These are phyloP conservation scores for Selaginella moellendorffii DNA, from an alignment of 75 land plant species.

Conservation along the genomic window DNA sequence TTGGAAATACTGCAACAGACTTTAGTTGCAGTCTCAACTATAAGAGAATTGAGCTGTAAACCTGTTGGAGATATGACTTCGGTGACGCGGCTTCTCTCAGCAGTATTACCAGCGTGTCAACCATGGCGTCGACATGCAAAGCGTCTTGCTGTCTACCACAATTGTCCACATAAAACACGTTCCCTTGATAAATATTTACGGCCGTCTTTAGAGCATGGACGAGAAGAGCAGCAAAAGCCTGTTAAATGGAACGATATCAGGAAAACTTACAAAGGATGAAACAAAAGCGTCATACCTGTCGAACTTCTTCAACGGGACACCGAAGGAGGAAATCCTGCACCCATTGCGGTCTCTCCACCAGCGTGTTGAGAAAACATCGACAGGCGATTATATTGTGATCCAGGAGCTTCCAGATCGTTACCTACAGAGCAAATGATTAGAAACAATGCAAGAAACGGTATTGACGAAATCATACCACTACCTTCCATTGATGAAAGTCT, in stretches of 20 bases:
- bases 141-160: background rate
- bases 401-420: slow-evolving; percentile 12
- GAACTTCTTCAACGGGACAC: slow-evolving; percentile 23
- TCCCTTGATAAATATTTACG: slow-evolving; percentile 11
- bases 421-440: slow-evolving; percentile 7
- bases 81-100: slow-evolving; percentile 13
- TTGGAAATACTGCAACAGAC: slow-evolving; percentile 21
- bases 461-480: background rate
- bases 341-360: slow-evolving; percentile 22
- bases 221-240: slow-evolving; percentile 23
- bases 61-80: slow-evolving; percentile 14
- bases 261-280: background rate
- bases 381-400: slow-evolving; percentile 16
- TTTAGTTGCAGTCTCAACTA: too few relatives aligned
- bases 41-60: too few relatives aligned
- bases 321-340: slow-evolving; percentile 17
- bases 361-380: slow-evolving; percentile 10
- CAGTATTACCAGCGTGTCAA: slow-evolving; percentile 13
- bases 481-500: slow-evolving; percentile 26
- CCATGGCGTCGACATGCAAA: slow-evolving; percentile 12
- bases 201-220: slow-evolving; percentile 19
- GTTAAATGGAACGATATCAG: background rate
- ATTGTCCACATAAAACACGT: background rate
- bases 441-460: too few relatives aligned
- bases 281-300: slow-evolving; percentile 10